Percentiles rank a stretch among this genome's conserved stretches.
phyloP scores from a whole-genome alignment of 441 rosid genomes.

The Erodium moschatum region DNA sequence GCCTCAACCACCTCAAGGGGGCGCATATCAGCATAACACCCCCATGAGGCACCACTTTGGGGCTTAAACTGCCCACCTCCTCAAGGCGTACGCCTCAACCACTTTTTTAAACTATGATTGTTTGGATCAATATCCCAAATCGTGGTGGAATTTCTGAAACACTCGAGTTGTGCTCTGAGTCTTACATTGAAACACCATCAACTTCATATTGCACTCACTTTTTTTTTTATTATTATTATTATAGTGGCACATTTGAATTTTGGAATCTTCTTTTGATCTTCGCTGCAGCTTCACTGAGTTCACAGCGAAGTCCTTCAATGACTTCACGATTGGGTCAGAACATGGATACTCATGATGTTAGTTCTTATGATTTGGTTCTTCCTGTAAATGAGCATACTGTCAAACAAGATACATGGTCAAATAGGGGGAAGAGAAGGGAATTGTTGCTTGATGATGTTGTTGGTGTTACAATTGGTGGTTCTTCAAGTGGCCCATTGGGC shows the following conservation, averaged over 20 bases:
- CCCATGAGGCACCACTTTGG: no score
- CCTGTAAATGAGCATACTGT: slow-evolving; percentile 39
- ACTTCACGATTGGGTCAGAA: slow-evolving; percentile 39
- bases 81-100: no score
- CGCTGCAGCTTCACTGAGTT: slow-evolving; percentile 52
- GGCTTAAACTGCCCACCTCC: no score
- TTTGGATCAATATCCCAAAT: background rate
- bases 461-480: slow-evolving; percentile 36
- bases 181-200: background rate
- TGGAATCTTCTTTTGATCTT: slow-evolving; percentile 18
- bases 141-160: slow-evolving; percentile 14
- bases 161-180: background rate
- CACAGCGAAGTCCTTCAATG: slow-evolving; percentile 46
- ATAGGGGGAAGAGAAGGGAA: slow-evolving; percentile 79
- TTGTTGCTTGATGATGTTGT: slow-evolving; percentile 74
- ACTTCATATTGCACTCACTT: background rate
- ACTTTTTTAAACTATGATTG: background rate
- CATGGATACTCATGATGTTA: slow-evolving; percentile 36
- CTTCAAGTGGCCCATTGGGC: slow-evolving; percentile 32
- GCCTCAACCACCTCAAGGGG: no score
- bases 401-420: slow-evolving; percentile 65
- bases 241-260: slow-evolving; percentile 10
- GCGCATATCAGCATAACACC: no score
- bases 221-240: background rate
- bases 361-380: slow-evolving; percentile 40